Evolutionary conservation across 2,329 filamentous ascomycete genomes (phyloP), one percentile per base, ranked within the genome.

Genomic region (Rosellinia necatrix): DNA sequence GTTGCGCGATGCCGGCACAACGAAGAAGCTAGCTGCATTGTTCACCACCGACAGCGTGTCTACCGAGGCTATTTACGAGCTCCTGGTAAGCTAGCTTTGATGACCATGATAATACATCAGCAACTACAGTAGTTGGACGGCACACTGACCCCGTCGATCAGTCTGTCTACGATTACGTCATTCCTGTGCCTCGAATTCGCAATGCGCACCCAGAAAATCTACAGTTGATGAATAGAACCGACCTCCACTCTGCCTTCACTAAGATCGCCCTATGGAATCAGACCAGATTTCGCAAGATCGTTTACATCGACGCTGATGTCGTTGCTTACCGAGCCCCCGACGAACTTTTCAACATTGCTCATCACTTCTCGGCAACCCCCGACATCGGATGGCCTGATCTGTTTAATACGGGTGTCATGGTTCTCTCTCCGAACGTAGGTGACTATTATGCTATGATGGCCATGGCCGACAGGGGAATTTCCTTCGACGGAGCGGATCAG

Each of bases 381-480:
- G 94, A 99, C 73, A 92, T 97, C 67, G 94, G 94, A 65, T 99
- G 94, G 94, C 94, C 94, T 29, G 94, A 99, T 75, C 84, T 92
- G 59, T 97, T 97, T 85, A 99, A 99, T 75, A 92, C 90, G n/a
- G 94, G 94, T 68, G 86, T 99, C 66, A 96, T 99, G 91, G 91
- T 92, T 30, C 75, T 99, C 57, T 88, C 82, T 13, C 94, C 94
- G 29, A 89, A 93, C 74, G 79, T 92, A 82, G 89, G 88, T 54
- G 92, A 96, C 64, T 97, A 92, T 74, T 88, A 91, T 75, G 89
- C 91, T 37, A 81, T 99, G 70, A 80, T 86, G 61, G 90, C 90
- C 61, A 86, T 97, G 80, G 92, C 94, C 22, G 84, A 92, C 65
- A 81, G 87, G 52, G 92, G 92, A 22, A 90, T 93, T 70, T 97